Percentiles rank a stretch among this genome's conserved stretches.
These are phyloP conservation scores for Teunomyces cretensis DNA, from an alignment of 805 yeast species.

Conservation along the genomic window DNA sequence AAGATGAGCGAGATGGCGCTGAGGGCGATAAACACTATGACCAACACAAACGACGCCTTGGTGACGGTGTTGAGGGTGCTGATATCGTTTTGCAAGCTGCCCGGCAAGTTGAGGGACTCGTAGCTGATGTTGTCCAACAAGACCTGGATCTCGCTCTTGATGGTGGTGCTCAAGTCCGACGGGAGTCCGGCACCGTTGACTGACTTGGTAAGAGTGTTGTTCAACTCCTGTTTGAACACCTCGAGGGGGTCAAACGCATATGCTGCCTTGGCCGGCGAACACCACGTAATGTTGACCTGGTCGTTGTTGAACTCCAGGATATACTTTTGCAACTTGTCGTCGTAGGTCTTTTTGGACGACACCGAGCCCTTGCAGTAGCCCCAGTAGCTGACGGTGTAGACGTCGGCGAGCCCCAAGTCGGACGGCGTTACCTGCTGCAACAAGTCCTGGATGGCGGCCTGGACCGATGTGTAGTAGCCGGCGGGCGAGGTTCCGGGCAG, in stretches of 20 bases:
- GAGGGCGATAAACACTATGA: slow-evolving; percentile 28
- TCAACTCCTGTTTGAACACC: slow-evolving; percentile 33
- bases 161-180: slow-evolving; percentile 13
- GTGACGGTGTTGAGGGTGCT: slow-evolving; percentile 46
- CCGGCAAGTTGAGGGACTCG: slow-evolving; percentile 51
- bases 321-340: neutral
- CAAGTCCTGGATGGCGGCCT: neutral
- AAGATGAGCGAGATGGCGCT: slow-evolving; percentile 49
- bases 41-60: slow-evolving; percentile 53
- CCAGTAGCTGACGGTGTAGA: slow-evolving; percentile 41
- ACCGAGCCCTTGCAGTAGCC: slow-evolving; percentile 42
- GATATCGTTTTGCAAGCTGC: slow-evolving; percentile 47
- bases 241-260: slow-evolving; percentile 56
- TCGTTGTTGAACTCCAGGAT: slow-evolving; percentile 22
- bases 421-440: neutral
- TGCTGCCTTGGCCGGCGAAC: slow-evolving; percentile 55
- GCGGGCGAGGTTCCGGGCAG: neutral
- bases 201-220: slow-evolving; percentile 21
- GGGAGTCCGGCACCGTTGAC: slow-evolving; percentile 24
- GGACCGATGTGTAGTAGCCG: neutral
- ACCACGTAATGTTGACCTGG: slow-evolving; percentile 40
- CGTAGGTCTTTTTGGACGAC: slow-evolving; percentile 5
- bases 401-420: slow-evolving; percentile 42
- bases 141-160: slow-evolving; percentile 18
- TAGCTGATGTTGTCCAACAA: slow-evolving; percentile 23